Evolutionary conservation across 306 rosid species (phyloP).

Genomic region (Castanea mollissima): DNA sequence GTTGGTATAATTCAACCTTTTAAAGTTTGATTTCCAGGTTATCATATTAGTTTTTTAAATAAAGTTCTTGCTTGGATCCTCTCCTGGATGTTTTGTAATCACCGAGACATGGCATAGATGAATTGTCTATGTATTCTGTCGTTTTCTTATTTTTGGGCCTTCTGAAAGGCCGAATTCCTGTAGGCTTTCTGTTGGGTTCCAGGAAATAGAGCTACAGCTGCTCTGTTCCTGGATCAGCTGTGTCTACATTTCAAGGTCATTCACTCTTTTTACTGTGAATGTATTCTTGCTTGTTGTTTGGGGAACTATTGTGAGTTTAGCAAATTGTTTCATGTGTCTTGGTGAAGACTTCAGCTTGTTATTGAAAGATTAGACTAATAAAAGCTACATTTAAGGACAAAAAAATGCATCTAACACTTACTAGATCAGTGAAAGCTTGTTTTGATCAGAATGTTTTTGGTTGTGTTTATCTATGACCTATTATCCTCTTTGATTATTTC

Average conservation of each 20-base stretch:
- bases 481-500: neutral
- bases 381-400: neutral
- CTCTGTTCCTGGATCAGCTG: too few relatives aligned
- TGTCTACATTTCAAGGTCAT: neutral
- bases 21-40: neutral
- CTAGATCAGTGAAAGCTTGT: neutral
- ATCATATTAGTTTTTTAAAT: neutral
- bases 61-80: neutral
- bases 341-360: neutral
- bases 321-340: neutral
- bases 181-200: too few relatives aligned
- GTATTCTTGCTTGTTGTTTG: neutral
- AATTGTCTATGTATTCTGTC: neutral
- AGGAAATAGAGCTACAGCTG: too few relatives aligned
- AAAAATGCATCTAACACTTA: neutral
- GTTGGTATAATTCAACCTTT: neutral
- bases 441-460: slow-evolving; percentile 12
- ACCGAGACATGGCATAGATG: neutral
- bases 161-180: neutral
- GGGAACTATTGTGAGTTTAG: neutral
- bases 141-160: neutral
- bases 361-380: neutral
- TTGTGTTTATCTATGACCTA: slow-evolving; percentile 3
- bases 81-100: neutral
- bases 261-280: neutral